Conservation (phyloP, 441 rosid species). For the Euphorbia celastroides region DNA sequence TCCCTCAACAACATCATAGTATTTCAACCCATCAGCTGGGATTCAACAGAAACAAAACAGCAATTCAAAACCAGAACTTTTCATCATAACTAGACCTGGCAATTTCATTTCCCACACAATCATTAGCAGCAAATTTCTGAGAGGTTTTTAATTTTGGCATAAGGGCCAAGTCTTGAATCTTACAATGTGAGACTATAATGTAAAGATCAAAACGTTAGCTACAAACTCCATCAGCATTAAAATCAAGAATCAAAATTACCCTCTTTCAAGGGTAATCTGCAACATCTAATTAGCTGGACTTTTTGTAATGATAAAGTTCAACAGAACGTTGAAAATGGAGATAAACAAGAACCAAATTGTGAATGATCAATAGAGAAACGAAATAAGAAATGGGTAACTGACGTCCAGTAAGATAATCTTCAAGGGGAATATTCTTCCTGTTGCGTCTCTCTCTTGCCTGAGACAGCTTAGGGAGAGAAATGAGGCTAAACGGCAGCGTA, state of each 20-base stretch:
- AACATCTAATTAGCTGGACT: too few species aligned
- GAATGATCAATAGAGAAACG: background rate
- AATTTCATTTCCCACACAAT: background rate
- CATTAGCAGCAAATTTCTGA: background rate
- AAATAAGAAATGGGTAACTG: slow-evolving; percentile 3
- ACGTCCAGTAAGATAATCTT: slow-evolving; percentile 48
- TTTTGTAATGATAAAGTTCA: too few species aligned
- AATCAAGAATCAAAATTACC: background rate
- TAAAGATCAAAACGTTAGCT: background rate
- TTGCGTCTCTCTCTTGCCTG: slow-evolving; percentile 78
- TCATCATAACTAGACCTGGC: background rate
- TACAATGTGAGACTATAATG: background rate
- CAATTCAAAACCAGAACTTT: background rate
- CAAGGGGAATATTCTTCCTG: slow-evolving; percentile 63
- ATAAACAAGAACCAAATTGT: too few species aligned
- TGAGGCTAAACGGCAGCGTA: slow-evolving; percentile 39
- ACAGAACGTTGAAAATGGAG: too few species aligned
- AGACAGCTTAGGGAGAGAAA: slow-evolving; percentile 38
- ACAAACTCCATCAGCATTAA: background rate
- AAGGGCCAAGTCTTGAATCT: background rate
- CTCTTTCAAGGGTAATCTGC: background rate
- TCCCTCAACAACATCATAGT: slow-evolving; percentile 77
- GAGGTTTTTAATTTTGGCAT: background rate
- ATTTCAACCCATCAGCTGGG: slow-evolving; percentile 79
- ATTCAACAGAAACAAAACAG: slow-evolving; percentile 10